Evolutionary conservation across 306 rosid species (phyloP), one percentile per base, ranked within the genome.

Genomic region (Prunus campanulata): DNA sequence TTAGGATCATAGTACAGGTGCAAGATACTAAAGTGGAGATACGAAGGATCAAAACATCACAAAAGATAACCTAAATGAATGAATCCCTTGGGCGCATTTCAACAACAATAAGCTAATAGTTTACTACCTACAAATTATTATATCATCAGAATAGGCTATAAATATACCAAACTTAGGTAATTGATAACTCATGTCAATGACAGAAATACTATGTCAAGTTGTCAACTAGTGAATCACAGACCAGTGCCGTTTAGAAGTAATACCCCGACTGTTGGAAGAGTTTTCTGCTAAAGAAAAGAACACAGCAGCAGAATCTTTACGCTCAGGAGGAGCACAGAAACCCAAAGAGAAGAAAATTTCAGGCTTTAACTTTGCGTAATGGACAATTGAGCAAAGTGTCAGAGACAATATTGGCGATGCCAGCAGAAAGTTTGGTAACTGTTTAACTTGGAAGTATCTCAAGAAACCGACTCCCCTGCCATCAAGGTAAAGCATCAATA

Each of bases 401-500:
- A 95, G 74, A 77, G 97, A 89, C 71, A 92, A 81, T 68, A 90
- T 84, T 3, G 98, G 98, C 12, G 90, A 89, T 59, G 97, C 97
- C 52, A 95, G 90, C 68, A 92, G 91, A 79, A 95, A 95, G 83
- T 95, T 95, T 25, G 96, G 98, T 86, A 95, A 76, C 85, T 88
- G 97, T 76, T 92, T 88, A 70, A 95, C 77, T 83, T 79, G 97
- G 81, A 92, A 95, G 77, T 89, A 89, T 81, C 73, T 90, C 90
- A 90, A 85, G 92, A 95, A 95, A 82, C 97, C 98, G 52, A 88
- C 97, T 68, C 88, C 91, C 98, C 97, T 95, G 92, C 72, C 82
- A 85, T 79, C 60, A 76, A 69, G 65, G 79, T 74, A 81, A 79
- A 48, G 47, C 65, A 81, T 74, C 57, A 78, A 71, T 14, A 44